These are phyloP conservation scores for Rubroboletus satanas DNA, from an alignment of 768 basidiomycete genomes.

Conservation along the genomic window DNA sequence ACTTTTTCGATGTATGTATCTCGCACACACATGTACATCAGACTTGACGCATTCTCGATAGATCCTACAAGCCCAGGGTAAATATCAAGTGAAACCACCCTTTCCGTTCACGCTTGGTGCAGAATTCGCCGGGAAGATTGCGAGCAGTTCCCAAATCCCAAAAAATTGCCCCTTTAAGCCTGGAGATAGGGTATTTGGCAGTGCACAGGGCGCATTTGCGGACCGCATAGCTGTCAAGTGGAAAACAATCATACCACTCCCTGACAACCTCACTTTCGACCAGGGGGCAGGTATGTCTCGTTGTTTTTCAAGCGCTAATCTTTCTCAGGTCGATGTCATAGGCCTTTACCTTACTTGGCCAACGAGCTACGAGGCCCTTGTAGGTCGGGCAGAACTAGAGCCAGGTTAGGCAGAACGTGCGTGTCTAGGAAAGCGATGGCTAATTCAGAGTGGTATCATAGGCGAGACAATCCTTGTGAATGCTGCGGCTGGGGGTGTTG, in stretches of 20 bases:
- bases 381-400: slow-evolving; percentile 77
- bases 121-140: slow-evolving; percentile 82
- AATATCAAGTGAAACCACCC: slow-evolving; percentile 80
- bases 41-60: slow-evolving; percentile 25
- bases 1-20: slow-evolving; percentile 65
- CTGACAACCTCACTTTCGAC: slow-evolving; percentile 72
- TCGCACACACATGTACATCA: slow-evolving; percentile 9
- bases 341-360: slow-evolving; percentile 88
- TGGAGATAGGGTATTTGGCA: slow-evolving; percentile 89
- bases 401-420: slow-evolving; percentile 45
- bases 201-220: slow-evolving; percentile 72
- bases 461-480: slow-evolving; percentile 92
- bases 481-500: slow-evolving; percentile 95
- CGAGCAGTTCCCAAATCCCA: slow-evolving; percentile 70
- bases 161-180: slow-evolving; percentile 69
- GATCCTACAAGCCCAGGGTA: slow-evolving; percentile 87
- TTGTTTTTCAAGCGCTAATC: neutral
- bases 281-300: slow-evolving; percentile 71
- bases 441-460: slow-evolving; percentile 24
- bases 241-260: slow-evolving; percentile 57
- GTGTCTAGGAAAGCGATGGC: neutral
- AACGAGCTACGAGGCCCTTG: slow-evolving; percentile 89
- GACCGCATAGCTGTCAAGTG: slow-evolving; percentile 65
- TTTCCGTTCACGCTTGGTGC: slow-evolving; percentile 82
- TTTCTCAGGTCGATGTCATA: slow-evolving; percentile 23